These are phyloP conservation scores for Hysterangium stoloniferum DNA, from an alignment of 768 basidiomycete genomes.

Conservation along the genomic window DNA sequence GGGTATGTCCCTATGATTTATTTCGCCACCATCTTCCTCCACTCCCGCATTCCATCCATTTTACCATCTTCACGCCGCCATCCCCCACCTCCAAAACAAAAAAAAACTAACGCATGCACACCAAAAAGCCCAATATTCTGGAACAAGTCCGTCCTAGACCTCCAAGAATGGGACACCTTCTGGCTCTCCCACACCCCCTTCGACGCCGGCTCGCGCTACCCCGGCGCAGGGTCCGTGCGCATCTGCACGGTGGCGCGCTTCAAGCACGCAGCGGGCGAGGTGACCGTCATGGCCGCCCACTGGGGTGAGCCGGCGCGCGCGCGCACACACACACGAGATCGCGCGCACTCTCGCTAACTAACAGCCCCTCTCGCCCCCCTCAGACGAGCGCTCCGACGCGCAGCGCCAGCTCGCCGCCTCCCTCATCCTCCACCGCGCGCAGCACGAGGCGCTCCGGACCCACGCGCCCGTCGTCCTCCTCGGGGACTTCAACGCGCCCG, in stretches of 20 bases:
- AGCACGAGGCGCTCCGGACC: constrained; percentile 38
- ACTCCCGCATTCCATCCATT: too few species aligned
- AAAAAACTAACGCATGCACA: too few species aligned
- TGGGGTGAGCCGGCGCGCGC: too few species aligned
- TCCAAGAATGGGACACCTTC: constrained; percentile 40
- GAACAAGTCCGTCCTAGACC: constrained; percentile 36
- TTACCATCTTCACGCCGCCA: too few species aligned
- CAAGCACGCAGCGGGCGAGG: constrained; percentile 15
- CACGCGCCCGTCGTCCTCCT: constrained; percentile 37
- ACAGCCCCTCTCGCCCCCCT: constrained; percentile 31
- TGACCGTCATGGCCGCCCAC: constrained; percentile 9
- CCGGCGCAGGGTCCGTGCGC: constrained; percentile 42
- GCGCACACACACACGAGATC: neutral
- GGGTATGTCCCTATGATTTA: constrained; percentile 11
- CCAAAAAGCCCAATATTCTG: constrained; percentile 46
- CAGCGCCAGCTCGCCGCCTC: constrained; percentile 46
- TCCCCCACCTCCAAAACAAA: too few species aligned
- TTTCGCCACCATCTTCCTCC: neutral
- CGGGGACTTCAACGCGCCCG: constrained; percentile 50
- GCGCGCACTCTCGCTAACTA: neutral
- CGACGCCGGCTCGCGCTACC: constrained; percentile 36
- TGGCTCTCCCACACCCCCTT: constrained; percentile 51
- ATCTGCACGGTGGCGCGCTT: constrained; percentile 42
- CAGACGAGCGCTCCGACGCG: constrained; percentile 46
- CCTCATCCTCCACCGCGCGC: constrained; percentile 40